These are phyloP conservation scores for Chaetothyriales sp. DNA, from an alignment of 2,329 filamentous ascomycete genomes.

Conservation along the genomic window DNA sequence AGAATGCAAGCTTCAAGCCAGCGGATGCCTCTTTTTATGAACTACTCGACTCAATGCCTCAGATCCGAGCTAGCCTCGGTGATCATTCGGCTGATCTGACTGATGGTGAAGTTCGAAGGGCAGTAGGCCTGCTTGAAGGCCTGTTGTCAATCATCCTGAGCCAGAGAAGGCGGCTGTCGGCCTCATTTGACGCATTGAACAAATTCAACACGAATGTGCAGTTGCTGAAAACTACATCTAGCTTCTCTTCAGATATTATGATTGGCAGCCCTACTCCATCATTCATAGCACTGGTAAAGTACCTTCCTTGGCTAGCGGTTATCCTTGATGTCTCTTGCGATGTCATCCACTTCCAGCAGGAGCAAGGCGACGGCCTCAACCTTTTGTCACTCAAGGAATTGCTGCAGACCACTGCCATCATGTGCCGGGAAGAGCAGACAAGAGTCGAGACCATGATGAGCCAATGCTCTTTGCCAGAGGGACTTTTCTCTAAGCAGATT, in stretches of 20 bases:
- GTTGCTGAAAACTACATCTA: neutral
- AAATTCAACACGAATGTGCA: constrained; percentile 12
- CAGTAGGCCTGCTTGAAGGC: constrained; percentile 75
- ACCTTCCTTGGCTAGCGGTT: constrained; percentile 48
- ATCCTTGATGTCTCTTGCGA: constrained; percentile 51
- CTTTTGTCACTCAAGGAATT: constrained; percentile 39
- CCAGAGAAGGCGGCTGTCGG: constrained; percentile 21
- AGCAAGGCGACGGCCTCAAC: constrained; percentile 27
- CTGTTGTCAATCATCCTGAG: constrained; percentile 45
- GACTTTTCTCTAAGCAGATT: constrained; percentile 24
- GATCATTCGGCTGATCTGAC: constrained; percentile 79
- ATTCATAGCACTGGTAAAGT: constrained; percentile 17
- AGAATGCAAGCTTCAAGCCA: constrained; percentile 23
- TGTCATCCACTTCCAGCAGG: neutral
- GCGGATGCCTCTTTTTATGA: constrained; percentile 67
- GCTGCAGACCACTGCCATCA: constrained; percentile 33
- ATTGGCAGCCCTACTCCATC: neutral
- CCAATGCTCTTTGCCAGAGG: constrained; percentile 32
- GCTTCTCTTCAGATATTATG: neutral
- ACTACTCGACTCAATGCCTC: constrained; percentile 58
- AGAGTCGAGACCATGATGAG: neutral
- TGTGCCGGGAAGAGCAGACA: neutral
- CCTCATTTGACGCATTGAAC: neutral
- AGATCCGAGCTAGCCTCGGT: constrained; percentile 51
- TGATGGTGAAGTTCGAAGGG: constrained; percentile 62